Evolutionary conservation across 75 land plant genomes (phyloP).

Genomic region (Cupressus sempervirens): DNA sequence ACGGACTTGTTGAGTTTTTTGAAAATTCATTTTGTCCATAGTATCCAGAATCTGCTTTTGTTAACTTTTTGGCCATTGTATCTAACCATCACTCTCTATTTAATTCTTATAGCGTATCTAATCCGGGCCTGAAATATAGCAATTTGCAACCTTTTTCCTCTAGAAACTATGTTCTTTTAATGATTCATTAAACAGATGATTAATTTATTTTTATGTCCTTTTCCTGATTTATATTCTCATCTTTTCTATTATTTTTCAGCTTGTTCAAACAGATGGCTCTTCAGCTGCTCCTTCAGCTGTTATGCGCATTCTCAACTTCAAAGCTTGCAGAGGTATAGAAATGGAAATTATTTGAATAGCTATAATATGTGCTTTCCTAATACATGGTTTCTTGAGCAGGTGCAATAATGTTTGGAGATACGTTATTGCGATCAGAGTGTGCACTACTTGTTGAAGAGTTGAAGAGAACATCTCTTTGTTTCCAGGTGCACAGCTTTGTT

Average conservation of each 20-base stretch:
- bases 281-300: slow-evolving; percentile 91
- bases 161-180: neutral
- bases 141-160: neutral
- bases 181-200: neutral
- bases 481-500: slow-evolving; percentile 59
- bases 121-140: neutral
- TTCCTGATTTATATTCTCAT: neutral
- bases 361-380: neutral
- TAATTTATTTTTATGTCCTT: neutral
- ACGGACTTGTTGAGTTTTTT: no score
- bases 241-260: slow-evolving; percentile 39
- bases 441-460: slow-evolving; percentile 77
- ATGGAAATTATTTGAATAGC: neutral
- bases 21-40: neutral
- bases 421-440: slow-evolving; percentile 82
- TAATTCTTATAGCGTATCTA: neutral
- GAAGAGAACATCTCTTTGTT: slow-evolving; percentile 81
- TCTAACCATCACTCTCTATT: neutral
- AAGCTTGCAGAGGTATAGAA: slow-evolving; percentile 90
- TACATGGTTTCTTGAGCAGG: slow-evolving; percentile 34
- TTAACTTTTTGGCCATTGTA: neutral
- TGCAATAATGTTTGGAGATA: slow-evolving; percentile 99
- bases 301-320: slow-evolving; percentile 69
- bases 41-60: neutral
- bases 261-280: slow-evolving; percentile 90